Percentiles rank a stretch among this genome's conserved stretches.
These are phyloP conservation scores for Tolypocladium ophioglossoides DNA, from an alignment of 2,329 filamentous ascomycete genomes.

Conservation along the genomic window DNA sequence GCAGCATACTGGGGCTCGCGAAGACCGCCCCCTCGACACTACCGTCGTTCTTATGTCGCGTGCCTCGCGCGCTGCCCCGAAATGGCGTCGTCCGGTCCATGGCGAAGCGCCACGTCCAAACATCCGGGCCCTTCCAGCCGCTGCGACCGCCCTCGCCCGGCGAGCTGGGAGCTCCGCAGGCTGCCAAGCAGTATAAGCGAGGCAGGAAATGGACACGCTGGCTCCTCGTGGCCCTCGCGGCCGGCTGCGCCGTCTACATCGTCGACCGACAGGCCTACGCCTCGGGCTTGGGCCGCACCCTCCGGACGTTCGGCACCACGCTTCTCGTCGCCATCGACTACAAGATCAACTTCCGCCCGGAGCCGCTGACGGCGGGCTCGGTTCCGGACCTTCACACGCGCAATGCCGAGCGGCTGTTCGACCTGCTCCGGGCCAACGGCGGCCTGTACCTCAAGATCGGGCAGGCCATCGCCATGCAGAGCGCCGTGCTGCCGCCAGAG, in stretches of 20 bases:
- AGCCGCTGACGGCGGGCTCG: slow-evolving; percentile 63
- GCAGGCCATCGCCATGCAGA: slow-evolving; percentile 97
- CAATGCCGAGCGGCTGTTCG: slow-evolving; percentile 73
- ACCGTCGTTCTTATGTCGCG: slow-evolving; percentile 5
- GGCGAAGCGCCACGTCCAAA: slow-evolving; percentile 16
- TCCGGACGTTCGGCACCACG: slow-evolving; percentile 72
- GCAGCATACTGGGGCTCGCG: slow-evolving; percentile 14
- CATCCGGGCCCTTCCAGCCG: slow-evolving; percentile 43
- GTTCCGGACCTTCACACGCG: slow-evolving; percentile 71
- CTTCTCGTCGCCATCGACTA: slow-evolving; percentile 82
- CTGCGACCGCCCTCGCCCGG: slow-evolving; percentile 68
- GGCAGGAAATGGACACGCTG: slow-evolving; percentile 69
- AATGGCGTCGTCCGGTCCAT: slow-evolving; percentile 2
- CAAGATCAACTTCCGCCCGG: slow-evolving; percentile 85
- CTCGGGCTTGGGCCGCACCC: slow-evolving; percentile 64
- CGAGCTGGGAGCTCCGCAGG: slow-evolving; percentile 61
- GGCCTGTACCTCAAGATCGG: slow-evolving; percentile 96
- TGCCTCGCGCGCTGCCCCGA: slow-evolving; percentile 1
- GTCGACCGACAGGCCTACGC: slow-evolving; percentile 69
- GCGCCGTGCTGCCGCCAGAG: slow-evolving; percentile 81
- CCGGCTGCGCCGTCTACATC: slow-evolving; percentile 52
- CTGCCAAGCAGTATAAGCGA: slow-evolving; percentile 60
- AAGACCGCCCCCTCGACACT: slow-evolving; percentile 6
- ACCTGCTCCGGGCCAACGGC: slow-evolving; percentile 75
- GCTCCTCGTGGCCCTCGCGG: slow-evolving; percentile 49